phyloP scores from a whole-genome alignment of 2,329 filamentous ascomycete species.

The Gliomastix tumulicola region DNA sequence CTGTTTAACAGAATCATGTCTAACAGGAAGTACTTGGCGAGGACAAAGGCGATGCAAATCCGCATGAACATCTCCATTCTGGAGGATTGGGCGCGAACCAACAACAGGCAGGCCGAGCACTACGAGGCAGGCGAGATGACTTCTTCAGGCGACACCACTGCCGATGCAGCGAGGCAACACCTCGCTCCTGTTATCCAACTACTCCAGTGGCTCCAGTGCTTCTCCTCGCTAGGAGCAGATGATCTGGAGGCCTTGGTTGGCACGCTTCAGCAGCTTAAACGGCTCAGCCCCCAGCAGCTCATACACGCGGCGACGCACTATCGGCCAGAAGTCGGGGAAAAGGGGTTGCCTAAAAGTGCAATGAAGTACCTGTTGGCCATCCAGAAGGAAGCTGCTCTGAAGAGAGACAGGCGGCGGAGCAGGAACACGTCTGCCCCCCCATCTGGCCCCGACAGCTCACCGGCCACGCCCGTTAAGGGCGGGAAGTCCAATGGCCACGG shows the following conservation, averaged over 20 bases:
- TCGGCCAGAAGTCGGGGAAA: slow-evolving; percentile 90
- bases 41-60: slow-evolving; percentile 99
- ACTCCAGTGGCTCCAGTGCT: slow-evolving; percentile 95
- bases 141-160: slow-evolving; percentile 76
- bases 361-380: slow-evolving; percentile 79
- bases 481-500: slow-evolving; percentile 33
- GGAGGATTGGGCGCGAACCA: slow-evolving; percentile 91
- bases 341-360: slow-evolving; percentile 79
- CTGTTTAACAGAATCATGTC: slow-evolving; percentile 98
- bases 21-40: slow-evolving; percentile 85
- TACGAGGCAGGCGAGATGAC: slow-evolving; percentile 88
- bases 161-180: slow-evolving; percentile 78
- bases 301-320: slow-evolving; percentile 92
- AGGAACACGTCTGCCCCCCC: slow-evolving; percentile 35
- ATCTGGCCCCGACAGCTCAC: slow-evolving; percentile 26
- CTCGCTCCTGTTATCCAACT: slow-evolving; percentile 88
- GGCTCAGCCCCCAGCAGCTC: slow-evolving; percentile 78
- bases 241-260: slow-evolving; percentile 83
- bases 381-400: slow-evolving; percentile 63
- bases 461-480: slow-evolving; percentile 34
- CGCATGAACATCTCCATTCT: slow-evolving; percentile 95
- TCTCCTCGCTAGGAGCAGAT: slow-evolving; percentile 80
- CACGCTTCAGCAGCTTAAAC: slow-evolving; percentile 82
- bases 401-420: slow-evolving; percentile 47
- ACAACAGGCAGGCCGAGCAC: slow-evolving; percentile 91